These are phyloP conservation scores for Hyaloscypha variabilis DNA, from an alignment of 495 filamentous ascomycete species.

Conservation along the genomic window DNA sequence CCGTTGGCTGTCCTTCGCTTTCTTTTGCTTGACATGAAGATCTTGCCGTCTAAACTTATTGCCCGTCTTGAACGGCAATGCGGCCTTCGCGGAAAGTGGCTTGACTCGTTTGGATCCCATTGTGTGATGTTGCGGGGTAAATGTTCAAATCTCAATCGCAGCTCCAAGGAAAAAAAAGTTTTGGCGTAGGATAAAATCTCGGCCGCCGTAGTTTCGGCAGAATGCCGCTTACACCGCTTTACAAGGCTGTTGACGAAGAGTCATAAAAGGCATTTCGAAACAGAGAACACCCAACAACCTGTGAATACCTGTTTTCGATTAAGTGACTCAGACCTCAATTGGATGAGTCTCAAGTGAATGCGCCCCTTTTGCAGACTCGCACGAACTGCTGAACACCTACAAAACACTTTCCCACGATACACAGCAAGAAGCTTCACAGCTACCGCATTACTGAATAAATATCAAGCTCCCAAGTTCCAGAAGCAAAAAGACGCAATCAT, in stretches of 20 bases:
- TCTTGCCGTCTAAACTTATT: constrained; percentile 80
- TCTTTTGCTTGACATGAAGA: constrained; percentile 78
- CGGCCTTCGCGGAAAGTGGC: constrained; percentile 37
- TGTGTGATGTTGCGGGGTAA: constrained; percentile 23
- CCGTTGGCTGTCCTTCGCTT: constrained; percentile 66
- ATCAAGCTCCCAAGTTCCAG: constrained; percentile 28
- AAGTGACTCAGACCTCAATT: constrained; percentile 27
- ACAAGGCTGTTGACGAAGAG: constrained; percentile 9
- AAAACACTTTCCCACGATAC: constrained; percentile 4
- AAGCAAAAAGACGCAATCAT: constrained; percentile 16
- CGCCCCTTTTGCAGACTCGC: constrained; percentile 27
- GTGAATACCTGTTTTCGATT: constrained; percentile 14
- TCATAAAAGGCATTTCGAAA: constrained; percentile 18
- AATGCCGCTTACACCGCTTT: background rate
- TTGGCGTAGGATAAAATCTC: background rate
- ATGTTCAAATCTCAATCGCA: constrained; percentile 6
- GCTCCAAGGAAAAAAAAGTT: constrained; percentile 14
- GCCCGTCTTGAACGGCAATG: constrained; percentile 38
- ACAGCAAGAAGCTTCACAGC: constrained; percentile 30
- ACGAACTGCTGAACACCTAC: constrained; percentile 19
- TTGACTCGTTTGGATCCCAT: constrained; percentile 46
- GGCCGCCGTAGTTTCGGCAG: background rate
- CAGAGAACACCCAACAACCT: constrained; percentile 4
- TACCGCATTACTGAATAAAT: constrained; percentile 28
- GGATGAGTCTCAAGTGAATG: constrained; percentile 32